Evolutionary conservation across 2,329 filamentous ascomycete genomes (phyloP), one percentile per base, ranked within the genome.

Genomic region (Grosmannia serpens): DNA sequence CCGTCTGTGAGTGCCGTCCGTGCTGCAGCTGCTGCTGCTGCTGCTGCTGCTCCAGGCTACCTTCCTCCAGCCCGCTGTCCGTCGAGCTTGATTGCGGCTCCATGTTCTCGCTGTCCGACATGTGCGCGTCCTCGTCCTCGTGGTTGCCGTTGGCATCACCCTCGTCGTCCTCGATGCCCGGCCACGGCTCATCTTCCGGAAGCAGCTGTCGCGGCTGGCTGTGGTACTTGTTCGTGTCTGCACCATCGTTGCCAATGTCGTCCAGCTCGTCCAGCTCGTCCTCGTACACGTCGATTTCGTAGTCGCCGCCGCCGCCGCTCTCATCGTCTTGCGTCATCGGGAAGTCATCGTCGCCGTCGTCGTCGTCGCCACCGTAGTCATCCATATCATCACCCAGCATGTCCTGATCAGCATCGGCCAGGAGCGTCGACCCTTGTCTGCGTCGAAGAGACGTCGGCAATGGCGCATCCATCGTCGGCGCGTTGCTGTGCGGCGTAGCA

Each of bases 401-500:
- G 7, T 61, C 57, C 56, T 64, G 62, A 60, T 70, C 68, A 20
- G 67, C 66, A 15, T 68, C 67, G 8, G 63, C 62, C 57, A 65
- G 52, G 50, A 57, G 55, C 8, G 57, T 66, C 65, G 29, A 29
- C 41, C 62, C 62, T 0, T 35, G 54, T 8, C 59, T 57, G 33
- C 53, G 63, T 1, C 64, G 53, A 22, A 53, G 56, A n/a, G 47
- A 53, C 2, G 53, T 52, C 24, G 62, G 62, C 3, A 65, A 64
- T 9, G 73, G 71, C 22, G 26, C 47, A 9, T 71, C 62, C 57
- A 79, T 77, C 15, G 74, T 68, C 1, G 81, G 76, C 4, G 76
- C 80, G 61, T 84, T 85, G 65, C 86, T 90, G 67, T 86, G 78
- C 0, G 88, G 88, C 0, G 88, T 91, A 3, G 86, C 86, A 65